Percentiles rank a stretch among this genome's conserved stretches.
These are phyloP conservation scores for Paraphaeosphaeria sporulosa DNA, from an alignment of 2,329 filamentous ascomycete genomes.

Conservation along the genomic window DNA sequence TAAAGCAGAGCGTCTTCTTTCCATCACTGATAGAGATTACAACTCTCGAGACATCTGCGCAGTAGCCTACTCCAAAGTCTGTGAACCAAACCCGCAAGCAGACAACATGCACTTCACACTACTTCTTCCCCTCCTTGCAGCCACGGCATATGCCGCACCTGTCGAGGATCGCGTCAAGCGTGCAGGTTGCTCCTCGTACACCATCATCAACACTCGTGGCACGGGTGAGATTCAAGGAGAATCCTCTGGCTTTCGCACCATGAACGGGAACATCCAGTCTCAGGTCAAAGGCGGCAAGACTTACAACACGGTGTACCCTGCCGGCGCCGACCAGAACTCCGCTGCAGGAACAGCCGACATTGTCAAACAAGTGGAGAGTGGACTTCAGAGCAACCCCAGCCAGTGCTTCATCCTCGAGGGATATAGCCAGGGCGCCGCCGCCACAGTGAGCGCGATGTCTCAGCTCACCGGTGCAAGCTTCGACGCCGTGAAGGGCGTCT, in stretches of 20 bases:
- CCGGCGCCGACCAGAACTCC: constrained; percentile 35
- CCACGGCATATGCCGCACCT: constrained; percentile 20
- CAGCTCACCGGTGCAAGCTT: constrained; percentile 41
- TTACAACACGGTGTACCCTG: constrained; percentile 48
- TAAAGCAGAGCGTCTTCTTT: background rate
- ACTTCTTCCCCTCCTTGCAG: constrained; percentile 20
- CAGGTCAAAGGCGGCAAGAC: constrained; percentile 41
- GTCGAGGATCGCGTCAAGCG: constrained; percentile 16
- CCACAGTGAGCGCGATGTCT: constrained; percentile 44
- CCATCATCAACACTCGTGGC: constrained; percentile 34
- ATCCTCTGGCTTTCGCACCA: constrained; percentile 40
- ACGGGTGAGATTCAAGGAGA: constrained; percentile 28
- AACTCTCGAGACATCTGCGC: no score
- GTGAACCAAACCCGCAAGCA: background rate
- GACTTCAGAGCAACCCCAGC: constrained; percentile 31
- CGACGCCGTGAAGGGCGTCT: constrained; percentile 48
- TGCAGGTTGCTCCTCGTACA: constrained; percentile 29
- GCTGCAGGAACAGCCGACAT: constrained; percentile 41
- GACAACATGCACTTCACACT: constrained; percentile 24
- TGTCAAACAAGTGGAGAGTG: constrained; percentile 40
- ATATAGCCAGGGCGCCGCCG: constrained; percentile 49
- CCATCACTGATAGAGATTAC: background rate
- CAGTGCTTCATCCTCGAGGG: constrained; percentile 50
- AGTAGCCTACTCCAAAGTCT: background rate
- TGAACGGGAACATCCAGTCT: constrained; percentile 39